Evolutionary conservation across 2,329 filamentous ascomycete genomes (phyloP).

Genomic region (Escovopsis sp.): DNA sequence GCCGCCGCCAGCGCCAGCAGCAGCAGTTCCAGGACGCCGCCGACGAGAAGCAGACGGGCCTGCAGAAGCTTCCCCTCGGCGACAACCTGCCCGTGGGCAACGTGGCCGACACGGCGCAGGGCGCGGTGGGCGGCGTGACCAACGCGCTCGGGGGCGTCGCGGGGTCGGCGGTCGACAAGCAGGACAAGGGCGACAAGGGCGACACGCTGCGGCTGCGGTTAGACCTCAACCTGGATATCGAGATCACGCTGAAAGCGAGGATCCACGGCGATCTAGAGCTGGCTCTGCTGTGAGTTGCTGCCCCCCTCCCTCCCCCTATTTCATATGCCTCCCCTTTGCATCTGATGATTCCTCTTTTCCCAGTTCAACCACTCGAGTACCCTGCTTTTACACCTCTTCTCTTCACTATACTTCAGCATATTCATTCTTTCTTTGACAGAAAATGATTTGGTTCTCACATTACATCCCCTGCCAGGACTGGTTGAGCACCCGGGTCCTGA

Average conservation of each 20-base stretch:
- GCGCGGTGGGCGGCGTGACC: slow-evolving; percentile 24
- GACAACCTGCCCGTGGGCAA: slow-evolving; percentile 24
- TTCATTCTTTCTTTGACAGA: background rate
- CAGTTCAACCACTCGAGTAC: background rate
- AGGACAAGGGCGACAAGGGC: slow-evolving; percentile 11
- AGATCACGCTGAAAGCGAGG: slow-evolving; percentile 66
- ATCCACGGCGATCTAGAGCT: slow-evolving; percentile 66
- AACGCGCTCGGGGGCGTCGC: slow-evolving; percentile 27
- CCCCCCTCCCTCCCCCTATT: background rate
- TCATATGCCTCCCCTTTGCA: too few species aligned
- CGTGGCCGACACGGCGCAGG: slow-evolving; percentile 21
- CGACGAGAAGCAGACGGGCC: background rate
- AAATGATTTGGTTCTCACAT: background rate
- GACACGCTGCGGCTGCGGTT: slow-evolving; percentile 47
- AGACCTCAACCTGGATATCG: slow-evolving; percentile 64
- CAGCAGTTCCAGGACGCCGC: background rate
- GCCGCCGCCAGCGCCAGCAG: slow-evolving; percentile 1
- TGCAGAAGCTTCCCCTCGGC: slow-evolving; percentile 12
- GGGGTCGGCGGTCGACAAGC: slow-evolving; percentile 21
- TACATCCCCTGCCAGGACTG: too few species aligned
- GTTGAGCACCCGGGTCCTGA: too few species aligned
- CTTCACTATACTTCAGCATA: background rate
- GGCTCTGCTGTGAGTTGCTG: slow-evolving; percentile 45
- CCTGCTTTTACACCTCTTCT: background rate
- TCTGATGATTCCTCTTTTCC: too few species aligned